Evolutionary conservation across 192 early-diverging fungal genomes (phyloP).

Genomic region (Rhizoclosmatium sp.): DNA sequence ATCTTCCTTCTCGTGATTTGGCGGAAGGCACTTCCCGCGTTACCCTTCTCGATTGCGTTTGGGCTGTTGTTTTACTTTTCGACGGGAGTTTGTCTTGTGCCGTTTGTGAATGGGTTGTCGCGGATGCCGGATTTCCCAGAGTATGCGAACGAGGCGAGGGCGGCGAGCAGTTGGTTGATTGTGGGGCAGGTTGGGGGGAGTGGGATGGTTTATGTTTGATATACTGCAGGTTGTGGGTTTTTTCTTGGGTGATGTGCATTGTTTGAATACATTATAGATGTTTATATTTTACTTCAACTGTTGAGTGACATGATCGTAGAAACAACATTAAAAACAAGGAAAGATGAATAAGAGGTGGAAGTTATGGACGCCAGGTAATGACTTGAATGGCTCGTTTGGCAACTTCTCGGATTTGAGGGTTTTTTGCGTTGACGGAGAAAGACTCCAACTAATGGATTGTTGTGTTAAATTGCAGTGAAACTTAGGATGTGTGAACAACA

Average conservation of each 20-base stretch:
- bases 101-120: conserved; percentile 45
- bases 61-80: conserved; percentile 85
- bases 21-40: conserved; percentile 82
- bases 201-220: conserved; percentile 50
- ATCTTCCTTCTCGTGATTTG: conserved; percentile 86
- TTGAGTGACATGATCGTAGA: neutral
- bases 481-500: neutral
- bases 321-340: conserved; percentile 1
- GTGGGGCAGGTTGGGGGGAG: conserved; percentile 47
- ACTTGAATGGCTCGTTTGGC: conserved; percentile 58
- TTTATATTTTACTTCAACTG: neutral
- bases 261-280: neutral
- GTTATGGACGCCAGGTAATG: conserved; percentile 64
- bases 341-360: neutral
- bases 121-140: conserved; percentile 23
- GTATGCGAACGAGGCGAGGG: conserved; percentile 1
- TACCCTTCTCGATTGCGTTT: conserved; percentile 88
- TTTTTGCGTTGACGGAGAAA: conserved; percentile 41
- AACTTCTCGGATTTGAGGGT: conserved; percentile 52
- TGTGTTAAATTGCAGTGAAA: neutral
- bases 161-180: conserved; percentile 43
- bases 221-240: neutral
- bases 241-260: neutral
- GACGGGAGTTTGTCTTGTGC: conserved; percentile 49
- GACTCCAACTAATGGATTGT: conserved; percentile 43